phyloP scores from a whole-genome alignment of 495 filamentous ascomycete genomes.

The Aspergillus indologenus region DNA sequence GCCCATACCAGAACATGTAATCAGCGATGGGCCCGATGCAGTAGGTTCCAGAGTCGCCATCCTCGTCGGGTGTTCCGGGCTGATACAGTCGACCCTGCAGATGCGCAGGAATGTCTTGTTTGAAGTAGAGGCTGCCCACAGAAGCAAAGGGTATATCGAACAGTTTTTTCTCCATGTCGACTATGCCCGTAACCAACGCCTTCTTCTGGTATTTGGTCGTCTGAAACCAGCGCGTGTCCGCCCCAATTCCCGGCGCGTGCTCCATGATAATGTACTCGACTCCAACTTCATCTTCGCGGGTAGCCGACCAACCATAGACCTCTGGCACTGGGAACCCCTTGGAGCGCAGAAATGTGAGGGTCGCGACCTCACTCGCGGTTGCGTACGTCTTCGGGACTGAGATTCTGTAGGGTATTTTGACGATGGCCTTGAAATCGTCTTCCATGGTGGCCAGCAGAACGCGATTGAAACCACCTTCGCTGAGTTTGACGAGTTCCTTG shows the following conservation, averaged over 20 bases:
- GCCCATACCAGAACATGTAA: constrained; percentile 25
- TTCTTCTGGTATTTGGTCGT: constrained; percentile 18
- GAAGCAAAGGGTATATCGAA: constrained; percentile 21
- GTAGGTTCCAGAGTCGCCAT: constrained; percentile 12
- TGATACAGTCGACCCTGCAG: constrained; percentile 1
- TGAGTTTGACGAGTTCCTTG: too few relatives aligned
- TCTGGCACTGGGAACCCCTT: constrained; percentile 25
- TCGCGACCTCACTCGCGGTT: constrained; percentile 35
- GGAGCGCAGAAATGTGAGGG: constrained; percentile 27
- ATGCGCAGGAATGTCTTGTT: constrained; percentile 14
- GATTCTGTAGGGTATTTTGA: neutral
- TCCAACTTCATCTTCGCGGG: constrained; percentile 14
- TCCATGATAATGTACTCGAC: constrained; percentile 25
- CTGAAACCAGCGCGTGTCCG: constrained; percentile 13
- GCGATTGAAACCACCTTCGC: neutral
- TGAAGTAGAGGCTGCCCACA: constrained; percentile 28
- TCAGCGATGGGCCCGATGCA: constrained; percentile 27
- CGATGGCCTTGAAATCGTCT: neutral
- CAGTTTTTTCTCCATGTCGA: constrained; percentile 26
- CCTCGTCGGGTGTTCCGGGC: neutral
- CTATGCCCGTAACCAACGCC: constrained; percentile 20
- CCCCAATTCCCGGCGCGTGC: constrained; percentile 10
- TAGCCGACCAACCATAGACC: constrained; percentile 18
- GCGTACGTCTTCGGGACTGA: neutral
- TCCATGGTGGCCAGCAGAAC: neutral